Percentiles rank a stretch among this genome's conserved stretches.
These are phyloP conservation scores for Santalum album DNA, from an alignment of 164 flowering plant genomes.

Conservation along the genomic window DNA sequence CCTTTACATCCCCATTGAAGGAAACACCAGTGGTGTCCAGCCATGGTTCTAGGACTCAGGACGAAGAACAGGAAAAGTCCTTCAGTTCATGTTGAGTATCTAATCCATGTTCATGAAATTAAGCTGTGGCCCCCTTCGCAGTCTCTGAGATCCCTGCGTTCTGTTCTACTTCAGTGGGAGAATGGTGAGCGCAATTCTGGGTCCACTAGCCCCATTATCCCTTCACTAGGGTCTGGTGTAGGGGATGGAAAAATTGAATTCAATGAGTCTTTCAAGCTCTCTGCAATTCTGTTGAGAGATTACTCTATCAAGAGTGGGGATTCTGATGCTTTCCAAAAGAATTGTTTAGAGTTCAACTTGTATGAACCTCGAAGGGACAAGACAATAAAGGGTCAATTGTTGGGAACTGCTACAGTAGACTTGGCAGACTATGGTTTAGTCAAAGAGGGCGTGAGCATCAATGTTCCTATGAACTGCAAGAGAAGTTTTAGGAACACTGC, in stretches of 20 bases:
- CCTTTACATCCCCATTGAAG: not conserved
- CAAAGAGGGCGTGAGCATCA: constrained; percentile 21
- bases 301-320: constrained; percentile 18
- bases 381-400: constrained; percentile 25
- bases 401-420: constrained; percentile 35
- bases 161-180: constrained; percentile 44
- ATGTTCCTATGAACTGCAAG: constrained; percentile 27
- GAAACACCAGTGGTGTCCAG: constrained; percentile 4
- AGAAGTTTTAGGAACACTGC: constrained; percentile 31
- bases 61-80: constrained; percentile 24
- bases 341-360: constrained; percentile 33
- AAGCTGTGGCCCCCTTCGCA: constrained; percentile 52
- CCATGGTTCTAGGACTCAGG: constrained; percentile 29
- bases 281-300: constrained; percentile 25
- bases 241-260: constrained; percentile 44
- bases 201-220: constrained; percentile 28
- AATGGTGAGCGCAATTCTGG: constrained; percentile 37
- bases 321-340: constrained; percentile 29
- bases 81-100: constrained; percentile 24
- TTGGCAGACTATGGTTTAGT: constrained; percentile 37
- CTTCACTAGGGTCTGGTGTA: constrained; percentile 28
- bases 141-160: constrained; percentile 37
- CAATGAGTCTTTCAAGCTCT: constrained; percentile 32
- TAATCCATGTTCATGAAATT: constrained; percentile 31
- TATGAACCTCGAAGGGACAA: constrained; percentile 42